These are phyloP conservation scores for Candida incommunis DNA, from an alignment of 805 yeast genomes.

Conservation along the genomic window DNA sequence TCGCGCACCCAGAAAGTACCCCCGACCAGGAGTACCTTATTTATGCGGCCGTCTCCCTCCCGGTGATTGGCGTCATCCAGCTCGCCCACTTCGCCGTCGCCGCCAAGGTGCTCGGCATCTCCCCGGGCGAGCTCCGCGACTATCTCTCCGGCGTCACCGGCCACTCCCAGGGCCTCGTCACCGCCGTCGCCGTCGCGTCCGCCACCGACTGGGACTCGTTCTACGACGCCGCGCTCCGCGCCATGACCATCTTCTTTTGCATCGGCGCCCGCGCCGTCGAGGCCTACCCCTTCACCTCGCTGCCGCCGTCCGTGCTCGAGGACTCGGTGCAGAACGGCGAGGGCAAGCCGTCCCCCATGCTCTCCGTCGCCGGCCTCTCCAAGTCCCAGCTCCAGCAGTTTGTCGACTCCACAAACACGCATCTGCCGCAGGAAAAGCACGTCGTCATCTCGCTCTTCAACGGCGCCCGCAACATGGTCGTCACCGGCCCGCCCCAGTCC, in stretches of 20 bases:
- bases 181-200: constrained; percentile 82
- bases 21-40: constrained; percentile 83
- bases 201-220: constrained; percentile 77
- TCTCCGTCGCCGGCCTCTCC: constrained; percentile 81
- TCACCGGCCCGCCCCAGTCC: constrained; percentile 97
- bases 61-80: constrained; percentile 94
- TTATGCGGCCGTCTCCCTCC: constrained; percentile 89
- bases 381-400: constrained; percentile 62
- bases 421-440: constrained; percentile 83
- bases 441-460: constrained; percentile 82
- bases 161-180: constrained; percentile 47
- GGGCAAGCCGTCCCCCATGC: constrained; percentile 96
- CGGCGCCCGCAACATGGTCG: constrained; percentile 92
- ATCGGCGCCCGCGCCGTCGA: constrained; percentile 86
- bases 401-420: constrained; percentile 80
- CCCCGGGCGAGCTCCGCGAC: constrained; percentile 77
- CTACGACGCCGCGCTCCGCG: constrained; percentile 54
- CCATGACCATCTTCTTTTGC: constrained; percentile 76
- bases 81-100: constrained; percentile 85
- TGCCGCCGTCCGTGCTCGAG: constrained; percentile 85
- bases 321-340: constrained; percentile 90
- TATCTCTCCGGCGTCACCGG: constrained; percentile 35
- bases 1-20: constrained; percentile 66
- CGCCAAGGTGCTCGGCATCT: constrained; percentile 65
- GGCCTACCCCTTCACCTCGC: constrained; percentile 82